Percentiles rank a stretch among this genome's conserved stretches.
Conservation (phyloP, 2,329 filamentous ascomycete genomes). For the Elsinoe ampelina region DNA sequence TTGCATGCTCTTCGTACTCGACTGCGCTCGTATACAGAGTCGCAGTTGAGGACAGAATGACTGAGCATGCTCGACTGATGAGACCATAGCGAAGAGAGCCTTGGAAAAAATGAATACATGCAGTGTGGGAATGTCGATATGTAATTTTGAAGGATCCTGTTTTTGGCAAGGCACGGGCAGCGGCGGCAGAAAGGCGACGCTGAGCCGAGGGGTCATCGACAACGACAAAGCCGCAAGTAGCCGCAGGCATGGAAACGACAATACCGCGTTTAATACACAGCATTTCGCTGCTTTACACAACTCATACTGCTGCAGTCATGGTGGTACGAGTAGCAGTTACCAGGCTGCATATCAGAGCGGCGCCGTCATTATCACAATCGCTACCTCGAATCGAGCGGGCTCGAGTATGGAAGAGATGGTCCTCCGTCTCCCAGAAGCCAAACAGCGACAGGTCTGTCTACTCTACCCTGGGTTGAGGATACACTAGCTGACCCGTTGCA, state of each 20-base stretch:
- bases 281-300: background rate
- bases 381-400: background rate
- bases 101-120: too few relatives aligned
- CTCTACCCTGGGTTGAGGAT: background rate
- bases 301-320: background rate
- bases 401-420: conserved; percentile 35
- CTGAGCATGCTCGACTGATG: too few relatives aligned
- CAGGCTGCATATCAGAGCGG: background rate
- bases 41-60: too few relatives aligned
- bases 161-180: background rate
- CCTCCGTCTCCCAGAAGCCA: conserved; percentile 48
- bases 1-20: too few relatives aligned
- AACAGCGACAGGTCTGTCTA: conserved; percentile 49
- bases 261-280: too few relatives aligned
- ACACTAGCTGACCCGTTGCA: conserved; percentile 22
- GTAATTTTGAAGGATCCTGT: too few relatives aligned
- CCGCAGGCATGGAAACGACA: background rate
- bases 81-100: too few relatives aligned
- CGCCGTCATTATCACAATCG: background rate
- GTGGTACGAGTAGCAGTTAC: background rate
- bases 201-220: background rate
- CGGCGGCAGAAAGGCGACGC: background rate
- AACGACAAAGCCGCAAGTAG: background rate
- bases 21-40: too few relatives aligned
- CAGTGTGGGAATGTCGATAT: too few relatives aligned